These are phyloP conservation scores for Blastobotrys attinorum DNA, from an alignment of 805 yeast genomes.

Conservation along the genomic window DNA sequence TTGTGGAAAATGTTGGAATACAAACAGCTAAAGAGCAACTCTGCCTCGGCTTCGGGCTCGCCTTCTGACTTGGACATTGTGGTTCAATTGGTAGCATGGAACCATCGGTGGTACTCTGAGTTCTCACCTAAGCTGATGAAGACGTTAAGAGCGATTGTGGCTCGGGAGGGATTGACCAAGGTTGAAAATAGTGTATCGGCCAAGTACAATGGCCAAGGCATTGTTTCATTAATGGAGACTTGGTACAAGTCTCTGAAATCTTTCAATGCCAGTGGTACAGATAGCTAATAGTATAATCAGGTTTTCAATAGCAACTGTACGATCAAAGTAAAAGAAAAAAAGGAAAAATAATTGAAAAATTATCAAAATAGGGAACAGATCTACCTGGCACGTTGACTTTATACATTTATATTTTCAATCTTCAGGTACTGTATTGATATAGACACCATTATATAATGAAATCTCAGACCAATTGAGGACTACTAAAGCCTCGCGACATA, in stretches of 20 bases:
- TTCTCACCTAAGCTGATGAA: slow-evolving; percentile 64
- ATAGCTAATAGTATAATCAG: slow-evolving; percentile 1
- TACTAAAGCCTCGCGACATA: too few species aligned
- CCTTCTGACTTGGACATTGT: slow-evolving; percentile 54
- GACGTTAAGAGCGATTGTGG: slow-evolving; percentile 53
- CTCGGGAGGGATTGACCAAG: slow-evolving; percentile 72
- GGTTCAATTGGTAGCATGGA: slow-evolving; percentile 89
- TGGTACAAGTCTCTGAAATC: slow-evolving; percentile 19
- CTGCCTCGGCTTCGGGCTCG: slow-evolving; percentile 7
- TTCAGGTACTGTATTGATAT: too few species aligned
- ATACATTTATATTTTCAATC: too few species aligned
- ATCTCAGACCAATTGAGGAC: too few species aligned
- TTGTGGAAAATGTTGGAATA: slow-evolving; percentile 65
- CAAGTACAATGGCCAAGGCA: slow-evolving; percentile 24
- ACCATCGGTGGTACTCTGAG: slow-evolving; percentile 94
- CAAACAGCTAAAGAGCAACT: slow-evolving; percentile 20
- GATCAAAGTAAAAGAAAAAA: too few species aligned
- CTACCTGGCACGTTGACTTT: too few species aligned
- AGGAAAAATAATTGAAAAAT: too few species aligned
- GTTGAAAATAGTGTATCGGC: slow-evolving; percentile 39
- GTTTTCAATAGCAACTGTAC: too few species aligned
- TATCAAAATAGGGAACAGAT: too few species aligned
- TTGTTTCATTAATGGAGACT: slow-evolving; percentile 23
- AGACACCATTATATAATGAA: too few species aligned
- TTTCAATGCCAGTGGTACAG: slow-evolving; percentile 11